A percentile compares a stretch with the other conserved stretches of the same genome.
phyloP scores from a whole-genome alignment of 2,329 filamentous ascomycete species.

The Monosporascus sp. region DNA sequence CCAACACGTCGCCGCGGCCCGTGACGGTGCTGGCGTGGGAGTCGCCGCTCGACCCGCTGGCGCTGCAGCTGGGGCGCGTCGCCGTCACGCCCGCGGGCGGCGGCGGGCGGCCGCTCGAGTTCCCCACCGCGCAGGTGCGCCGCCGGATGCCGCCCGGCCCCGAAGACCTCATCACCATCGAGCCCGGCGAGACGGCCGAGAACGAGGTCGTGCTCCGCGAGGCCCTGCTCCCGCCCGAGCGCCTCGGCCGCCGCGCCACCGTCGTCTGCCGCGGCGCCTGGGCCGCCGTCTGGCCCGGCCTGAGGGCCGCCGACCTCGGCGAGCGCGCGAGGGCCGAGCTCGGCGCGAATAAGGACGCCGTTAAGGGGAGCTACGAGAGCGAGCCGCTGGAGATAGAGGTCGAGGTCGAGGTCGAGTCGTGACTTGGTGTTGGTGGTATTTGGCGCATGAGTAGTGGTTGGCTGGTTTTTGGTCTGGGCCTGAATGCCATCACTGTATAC shows the following conservation, averaged over 20 bases:
- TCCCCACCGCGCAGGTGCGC: conserved; percentile 32
- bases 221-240: conserved; percentile 29
- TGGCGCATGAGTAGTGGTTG: too few relatives aligned
- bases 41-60: conserved; percentile 40
- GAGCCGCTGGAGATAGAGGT: conserved; percentile 17
- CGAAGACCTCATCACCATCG: conserved; percentile 35
- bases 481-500: background rate
- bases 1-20: conserved; percentile 32
- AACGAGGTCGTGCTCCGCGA: conserved; percentile 33
- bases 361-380: conserved; percentile 20
- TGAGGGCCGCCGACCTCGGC: conserved; percentile 15
- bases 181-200: conserved; percentile 29
- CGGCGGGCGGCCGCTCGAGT: conserved; percentile 31
- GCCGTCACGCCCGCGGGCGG: conserved; percentile 23
- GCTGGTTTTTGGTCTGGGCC: too few relatives aligned
- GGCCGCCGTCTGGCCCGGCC: conserved; percentile 30
- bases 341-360: conserved; percentile 15
- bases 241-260: conserved; percentile 27
- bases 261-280: conserved; percentile 34
- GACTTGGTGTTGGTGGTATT: background rate
- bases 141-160: conserved; percentile 35
- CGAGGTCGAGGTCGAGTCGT: conserved; percentile 6
- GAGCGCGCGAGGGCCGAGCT: conserved; percentile 14
- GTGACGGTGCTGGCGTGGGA: conserved; percentile 39
- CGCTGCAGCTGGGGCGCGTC: conserved; percentile 36